These are phyloP conservation scores for Camelina laxa DNA, from an alignment of 345 rosid genomes.

Conservation along the genomic window DNA sequence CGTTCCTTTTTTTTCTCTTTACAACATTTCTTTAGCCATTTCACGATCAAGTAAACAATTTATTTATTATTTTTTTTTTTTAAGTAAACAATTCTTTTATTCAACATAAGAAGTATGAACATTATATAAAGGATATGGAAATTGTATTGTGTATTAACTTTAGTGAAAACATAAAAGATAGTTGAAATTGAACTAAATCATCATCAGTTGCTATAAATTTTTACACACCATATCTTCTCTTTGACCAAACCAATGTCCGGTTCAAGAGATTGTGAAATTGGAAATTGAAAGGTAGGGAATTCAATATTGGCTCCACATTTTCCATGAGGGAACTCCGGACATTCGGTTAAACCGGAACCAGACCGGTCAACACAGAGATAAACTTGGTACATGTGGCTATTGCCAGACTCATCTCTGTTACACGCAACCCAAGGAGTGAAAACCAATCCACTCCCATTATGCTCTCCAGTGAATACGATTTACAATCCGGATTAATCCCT, in stretches of 20 bases:
- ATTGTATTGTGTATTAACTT: too few relatives aligned
- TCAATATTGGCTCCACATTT: slow-evolving; percentile 65
- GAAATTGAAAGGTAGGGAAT: slow-evolving; percentile 71
- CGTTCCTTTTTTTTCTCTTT: too few relatives aligned
- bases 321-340: slow-evolving; percentile 73
- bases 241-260: background rate
- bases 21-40: too few relatives aligned
- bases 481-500: slow-evolving; percentile 73
- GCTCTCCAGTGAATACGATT: slow-evolving; percentile 53
- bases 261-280: background rate
- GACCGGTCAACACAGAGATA: slow-evolving; percentile 80
- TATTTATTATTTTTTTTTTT: too few relatives aligned
- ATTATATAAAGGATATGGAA: too few relatives aligned
- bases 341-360: slow-evolving; percentile 64
- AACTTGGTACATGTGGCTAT: slow-evolving; percentile 81
- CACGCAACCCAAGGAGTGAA: slow-evolving; percentile 75
- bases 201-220: too few relatives aligned
- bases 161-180: too few relatives aligned
- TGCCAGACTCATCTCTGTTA: slow-evolving; percentile 63
- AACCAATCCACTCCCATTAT: slow-evolving; percentile 61
- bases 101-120: too few relatives aligned
- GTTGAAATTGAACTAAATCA: too few relatives aligned
- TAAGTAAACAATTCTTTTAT: too few relatives aligned
- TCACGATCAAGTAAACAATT: too few relatives aligned
- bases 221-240: too few relatives aligned